These are phyloP conservation scores for Aaosphaeria arxii DNA, from an alignment of 2,329 filamentous ascomycete genomes.

Conservation along the genomic window DNA sequence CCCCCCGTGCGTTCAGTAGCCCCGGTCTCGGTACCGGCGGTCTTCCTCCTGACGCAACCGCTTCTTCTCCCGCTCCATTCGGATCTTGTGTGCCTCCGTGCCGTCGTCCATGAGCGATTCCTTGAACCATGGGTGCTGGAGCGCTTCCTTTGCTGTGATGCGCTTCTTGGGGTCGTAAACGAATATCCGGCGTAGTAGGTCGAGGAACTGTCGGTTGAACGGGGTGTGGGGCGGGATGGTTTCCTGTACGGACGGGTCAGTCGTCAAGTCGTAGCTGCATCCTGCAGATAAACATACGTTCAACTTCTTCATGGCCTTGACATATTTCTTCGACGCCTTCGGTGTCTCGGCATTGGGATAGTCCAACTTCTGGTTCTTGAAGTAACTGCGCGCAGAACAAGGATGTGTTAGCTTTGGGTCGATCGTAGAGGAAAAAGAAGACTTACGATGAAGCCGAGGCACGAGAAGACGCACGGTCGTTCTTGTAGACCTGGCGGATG, in stretches of 20 bases:
- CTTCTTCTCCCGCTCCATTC: slow-evolving; percentile 42
- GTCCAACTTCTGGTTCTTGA: slow-evolving; percentile 56
- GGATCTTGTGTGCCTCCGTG: slow-evolving; percentile 61
- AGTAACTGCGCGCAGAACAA: slow-evolving; percentile 43
- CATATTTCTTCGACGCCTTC: slow-evolving; percentile 63
- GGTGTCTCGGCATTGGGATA: slow-evolving; percentile 64
- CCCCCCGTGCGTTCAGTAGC: slow-evolving; percentile 9
- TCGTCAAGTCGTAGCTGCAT: not conserved
- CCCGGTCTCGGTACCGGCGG: slow-evolving; percentile 21
- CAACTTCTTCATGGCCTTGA: slow-evolving; percentile 65
- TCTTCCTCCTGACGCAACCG: slow-evolving; percentile 28
- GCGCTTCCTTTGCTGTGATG: slow-evolving; percentile 62
- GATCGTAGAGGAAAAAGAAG: not conserved
- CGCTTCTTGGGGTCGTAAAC: slow-evolving; percentile 65
- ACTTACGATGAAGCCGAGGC: slow-evolving; percentile 58
- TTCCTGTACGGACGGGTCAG: slow-evolving; percentile 45
- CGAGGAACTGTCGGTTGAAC: slow-evolving; percentile 63
- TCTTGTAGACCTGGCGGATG: slow-evolving; percentile 52
- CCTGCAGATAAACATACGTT: slow-evolving; percentile 42
- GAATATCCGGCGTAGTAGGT: slow-evolving; percentile 61
- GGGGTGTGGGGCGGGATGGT: slow-evolving; percentile 58
- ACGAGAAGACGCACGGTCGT: slow-evolving; percentile 44
- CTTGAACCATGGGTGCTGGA: slow-evolving; percentile 66
- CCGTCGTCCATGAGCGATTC: slow-evolving; percentile 64
- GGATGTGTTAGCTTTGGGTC: not conserved